Percentiles rank a stretch among this genome's conserved stretches.
phyloP scores from a whole-genome alignment of 2,329 filamentous ascomycete genomes.

The Didymella pinodella region DNA sequence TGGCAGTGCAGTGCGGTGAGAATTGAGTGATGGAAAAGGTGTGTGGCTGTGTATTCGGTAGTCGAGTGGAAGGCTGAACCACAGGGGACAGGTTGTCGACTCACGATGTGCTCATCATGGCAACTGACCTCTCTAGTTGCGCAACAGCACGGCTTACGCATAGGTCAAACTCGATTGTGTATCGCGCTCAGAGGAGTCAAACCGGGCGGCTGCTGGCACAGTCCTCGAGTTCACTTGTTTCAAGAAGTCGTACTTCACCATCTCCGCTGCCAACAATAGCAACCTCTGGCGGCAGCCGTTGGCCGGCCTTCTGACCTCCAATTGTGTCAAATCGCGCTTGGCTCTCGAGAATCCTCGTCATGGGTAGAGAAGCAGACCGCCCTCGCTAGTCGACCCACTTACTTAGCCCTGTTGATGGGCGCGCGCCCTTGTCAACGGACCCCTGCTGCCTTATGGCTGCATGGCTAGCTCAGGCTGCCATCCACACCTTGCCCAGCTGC shows the following conservation, averaged over 20 bases:
- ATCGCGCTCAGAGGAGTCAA: slow-evolving; percentile 29
- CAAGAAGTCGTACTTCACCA: slow-evolving; percentile 19
- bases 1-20: slow-evolving; percentile 43
- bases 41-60: slow-evolving; percentile 26
- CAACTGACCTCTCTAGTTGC: slow-evolving; percentile 26
- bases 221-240: slow-evolving; percentile 19
- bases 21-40: slow-evolving; percentile 17
- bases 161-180: slow-evolving; percentile 28
- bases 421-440: slow-evolving; percentile 20
- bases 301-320: slow-evolving; percentile 35
- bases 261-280: slow-evolving; percentile 28
- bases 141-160: slow-evolving; percentile 13
- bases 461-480: slow-evolving; percentile 37
- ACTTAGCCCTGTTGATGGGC: slow-evolving; percentile 28
- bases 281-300: slow-evolving; percentile 23
- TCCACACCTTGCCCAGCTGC: slow-evolving; percentile 32
- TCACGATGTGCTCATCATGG: slow-evolving; percentile 13
- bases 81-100: slow-evolving; percentile 31
- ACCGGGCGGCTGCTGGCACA: slow-evolving; percentile 38
- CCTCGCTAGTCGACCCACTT: slow-evolving; percentile 35
- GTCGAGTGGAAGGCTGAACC: slow-evolving; percentile 27
- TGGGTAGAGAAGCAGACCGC: slow-evolving; percentile 40
- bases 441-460: slow-evolving; percentile 18
- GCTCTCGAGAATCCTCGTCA: slow-evolving; percentile 38
- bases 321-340: slow-evolving; percentile 31